Percentiles rank a stretch among this genome's conserved stretches.
Conservation (phyloP, 805 yeast species). For the Wickerhamiella brachini region DNA sequence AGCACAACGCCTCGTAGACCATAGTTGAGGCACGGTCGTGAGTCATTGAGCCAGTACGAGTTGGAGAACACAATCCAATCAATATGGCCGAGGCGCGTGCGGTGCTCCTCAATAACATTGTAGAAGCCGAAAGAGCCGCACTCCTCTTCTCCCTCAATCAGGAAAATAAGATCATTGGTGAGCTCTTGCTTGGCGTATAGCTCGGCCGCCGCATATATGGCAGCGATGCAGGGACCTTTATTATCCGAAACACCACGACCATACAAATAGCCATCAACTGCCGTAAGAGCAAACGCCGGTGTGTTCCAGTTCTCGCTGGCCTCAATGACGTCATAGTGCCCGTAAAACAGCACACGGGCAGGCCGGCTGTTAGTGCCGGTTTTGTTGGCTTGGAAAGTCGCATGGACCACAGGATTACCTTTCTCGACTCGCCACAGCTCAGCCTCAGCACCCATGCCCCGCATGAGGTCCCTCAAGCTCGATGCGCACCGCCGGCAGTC, state of each 20-base stretch:
- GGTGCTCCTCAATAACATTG: constrained; percentile 38
- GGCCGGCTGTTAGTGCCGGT: constrained; percentile 2
- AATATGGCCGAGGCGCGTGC: constrained; percentile 45
- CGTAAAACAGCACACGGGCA: constrained; percentile 67
- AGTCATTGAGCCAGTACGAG: constrained; percentile 87
- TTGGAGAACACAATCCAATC: constrained; percentile 87
- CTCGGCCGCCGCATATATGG: constrained; percentile 76
- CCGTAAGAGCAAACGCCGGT: constrained; percentile 62
- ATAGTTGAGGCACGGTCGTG: constrained; percentile 81
- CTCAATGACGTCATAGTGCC: constrained; percentile 90
- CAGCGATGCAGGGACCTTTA: constrained; percentile 84
- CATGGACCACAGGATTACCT: constrained; percentile 79
- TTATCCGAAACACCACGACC: constrained; percentile 93
- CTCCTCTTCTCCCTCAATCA: constrained; percentile 94
- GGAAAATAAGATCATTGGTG: constrained; percentile 59
- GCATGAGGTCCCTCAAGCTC: constrained; percentile 46
- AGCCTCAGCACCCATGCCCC: constrained; percentile 50
- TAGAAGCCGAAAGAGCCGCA: constrained; percentile 81
- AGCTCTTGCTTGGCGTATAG: constrained; percentile 38
- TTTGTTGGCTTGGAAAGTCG: constrained; percentile 38
- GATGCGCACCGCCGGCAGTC: constrained; percentile 83
- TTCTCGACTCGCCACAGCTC: constrained; percentile 56
- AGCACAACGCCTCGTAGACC: constrained; percentile 88
- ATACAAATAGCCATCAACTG: constrained; percentile 71
- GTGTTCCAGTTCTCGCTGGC: constrained; percentile 63